Percentiles rank a stretch among this genome's conserved stretches.
These are phyloP conservation scores for Populus ilicifolia DNA, from an alignment of 345 rosid genomes.

Conservation along the genomic window DNA sequence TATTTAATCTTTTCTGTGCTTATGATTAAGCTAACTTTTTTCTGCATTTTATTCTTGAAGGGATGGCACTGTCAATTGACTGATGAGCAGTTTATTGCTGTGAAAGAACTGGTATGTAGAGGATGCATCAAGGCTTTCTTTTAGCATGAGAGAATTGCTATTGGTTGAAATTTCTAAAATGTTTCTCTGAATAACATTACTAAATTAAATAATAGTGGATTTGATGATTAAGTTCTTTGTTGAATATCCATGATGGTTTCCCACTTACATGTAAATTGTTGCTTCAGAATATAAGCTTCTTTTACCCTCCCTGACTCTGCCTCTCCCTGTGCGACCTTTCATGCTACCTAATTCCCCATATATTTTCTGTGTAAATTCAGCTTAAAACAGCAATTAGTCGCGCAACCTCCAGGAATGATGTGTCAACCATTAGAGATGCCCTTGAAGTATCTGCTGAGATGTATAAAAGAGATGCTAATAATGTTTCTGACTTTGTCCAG, in stretches of 20 bases:
- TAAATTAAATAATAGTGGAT: neutral
- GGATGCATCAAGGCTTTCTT: neutral
- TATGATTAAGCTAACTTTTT: slow-evolving; percentile 30
- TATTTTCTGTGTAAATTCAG: slow-evolving; percentile 36
- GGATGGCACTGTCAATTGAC: slow-evolving; percentile 86
- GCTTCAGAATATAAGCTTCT: neutral
- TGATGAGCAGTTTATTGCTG: slow-evolving; percentile 95
- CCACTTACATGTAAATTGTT: neutral
- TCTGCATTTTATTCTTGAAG: slow-evolving; percentile 44
- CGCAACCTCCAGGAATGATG: slow-evolving; percentile 88
- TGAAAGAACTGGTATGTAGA: slow-evolving; percentile 86
- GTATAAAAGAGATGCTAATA: slow-evolving; percentile 87
- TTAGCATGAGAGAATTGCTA: neutral
- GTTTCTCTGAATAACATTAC: neutral
- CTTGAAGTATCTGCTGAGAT: slow-evolving; percentile 98
- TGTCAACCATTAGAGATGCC: slow-evolving; percentile 83
- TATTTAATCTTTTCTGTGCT: slow-evolving; percentile 13
- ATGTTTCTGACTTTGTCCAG: slow-evolving; percentile 84
- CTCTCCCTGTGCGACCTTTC: neutral
- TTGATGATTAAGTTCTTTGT: neutral
- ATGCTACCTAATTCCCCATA: neutral
- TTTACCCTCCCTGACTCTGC: neutral
- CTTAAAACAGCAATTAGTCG: slow-evolving; percentile 92
- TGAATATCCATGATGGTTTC: neutral
- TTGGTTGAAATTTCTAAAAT: neutral